Base-by-base conservation (phyloP, 345 rosid genomes). In the Pseudoturritis turrita region DNA sequence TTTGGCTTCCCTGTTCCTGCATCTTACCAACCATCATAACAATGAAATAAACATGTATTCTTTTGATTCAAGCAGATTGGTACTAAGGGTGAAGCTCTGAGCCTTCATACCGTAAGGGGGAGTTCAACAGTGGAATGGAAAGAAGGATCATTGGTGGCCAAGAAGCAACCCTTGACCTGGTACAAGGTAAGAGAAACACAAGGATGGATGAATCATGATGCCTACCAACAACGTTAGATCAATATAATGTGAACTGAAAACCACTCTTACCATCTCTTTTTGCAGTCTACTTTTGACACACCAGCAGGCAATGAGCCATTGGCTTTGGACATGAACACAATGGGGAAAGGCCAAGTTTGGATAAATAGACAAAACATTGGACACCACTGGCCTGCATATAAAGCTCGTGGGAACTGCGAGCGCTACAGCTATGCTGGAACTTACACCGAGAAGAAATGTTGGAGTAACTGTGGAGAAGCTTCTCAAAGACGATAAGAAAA, bases 401-500 rank as follows among this genome's bases (percentile, higher is more conserved):
- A 28, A 36, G 81, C 77, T 25, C 65, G 43, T 60, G 81, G 74
- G 18, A 53, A 15, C n/a, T 70, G 79, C 18, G n/a, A 15, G 0
- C 56, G 70, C 0, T 76, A 76, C 37, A 61, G 8, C 68, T 72
- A 77, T 45, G 62, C 77, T 14, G 76, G 77, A 22, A 41, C 70
- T 7, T 72, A 15, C 70, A 51, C 28, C 0, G 77, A 72, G 63
- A 71, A 44, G 2, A 72, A 65, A 41, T 77, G 81, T 73, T 28
- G 65, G 41, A 81, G 83, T 43, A 87, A 87, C 49, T 95, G 99
- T 50, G 99, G 99, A 65, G 87, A 84, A 79, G 82, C 97, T 75
- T 91, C 99, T 46, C 99, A 95, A 69, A 83, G 89, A 95, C 88
- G 97, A 96, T 94, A 72, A 76, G 74, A 11, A 68, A 71, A 25